phyloP scores from a whole-genome alignment of 768 basidiomycete species.

The Scleroderma citrinum region DNA sequence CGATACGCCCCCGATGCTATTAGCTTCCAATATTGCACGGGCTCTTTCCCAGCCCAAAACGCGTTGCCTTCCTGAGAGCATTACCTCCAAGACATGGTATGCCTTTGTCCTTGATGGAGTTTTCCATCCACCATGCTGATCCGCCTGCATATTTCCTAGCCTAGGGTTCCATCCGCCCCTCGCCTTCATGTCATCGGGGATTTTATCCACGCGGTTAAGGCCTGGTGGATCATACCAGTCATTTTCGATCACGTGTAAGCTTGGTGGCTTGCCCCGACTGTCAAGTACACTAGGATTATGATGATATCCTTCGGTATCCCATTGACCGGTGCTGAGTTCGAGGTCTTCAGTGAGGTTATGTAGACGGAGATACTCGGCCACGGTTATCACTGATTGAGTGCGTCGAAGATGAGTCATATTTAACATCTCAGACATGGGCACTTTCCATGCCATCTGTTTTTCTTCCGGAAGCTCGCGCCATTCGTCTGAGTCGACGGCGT shows the following conservation, averaged over 20 bases:
- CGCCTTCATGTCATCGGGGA: slow-evolving; percentile 26
- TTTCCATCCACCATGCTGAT: slow-evolving; percentile 19
- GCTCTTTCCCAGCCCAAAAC: slow-evolving; percentile 19
- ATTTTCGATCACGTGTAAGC: slow-evolving; percentile 33
- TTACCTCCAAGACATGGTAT: slow-evolving; percentile 15
- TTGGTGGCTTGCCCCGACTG: slow-evolving; percentile 15
- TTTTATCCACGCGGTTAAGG: slow-evolving; percentile 33
- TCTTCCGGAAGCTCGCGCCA: slow-evolving; percentile 36
- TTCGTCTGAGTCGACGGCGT: slow-evolving; percentile 36
- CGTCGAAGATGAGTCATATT: slow-evolving; percentile 36
- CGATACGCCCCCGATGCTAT: slow-evolving; percentile 9
- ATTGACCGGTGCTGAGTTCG: slow-evolving; percentile 35
- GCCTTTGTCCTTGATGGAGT: slow-evolving; percentile 11
- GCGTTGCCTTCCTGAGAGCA: slow-evolving; percentile 14
- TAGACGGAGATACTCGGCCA: slow-evolving; percentile 38
- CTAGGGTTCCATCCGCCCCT: slow-evolving; percentile 27
- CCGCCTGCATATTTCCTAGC: slow-evolving; percentile 10
- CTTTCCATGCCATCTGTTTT: slow-evolving; percentile 31
- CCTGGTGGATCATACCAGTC: slow-evolving; percentile 34
- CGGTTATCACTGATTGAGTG: slow-evolving; percentile 34
- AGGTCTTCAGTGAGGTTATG: slow-evolving; percentile 29
- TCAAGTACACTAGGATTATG: slow-evolving; percentile 23
- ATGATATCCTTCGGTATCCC: slow-evolving; percentile 33
- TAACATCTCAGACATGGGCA: slow-evolving; percentile 35
- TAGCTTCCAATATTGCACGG: slow-evolving; percentile 12